These are phyloP conservation scores for Fragaria iinumae DNA, from an alignment of 306 rosid genomes.

Conservation along the genomic window DNA sequence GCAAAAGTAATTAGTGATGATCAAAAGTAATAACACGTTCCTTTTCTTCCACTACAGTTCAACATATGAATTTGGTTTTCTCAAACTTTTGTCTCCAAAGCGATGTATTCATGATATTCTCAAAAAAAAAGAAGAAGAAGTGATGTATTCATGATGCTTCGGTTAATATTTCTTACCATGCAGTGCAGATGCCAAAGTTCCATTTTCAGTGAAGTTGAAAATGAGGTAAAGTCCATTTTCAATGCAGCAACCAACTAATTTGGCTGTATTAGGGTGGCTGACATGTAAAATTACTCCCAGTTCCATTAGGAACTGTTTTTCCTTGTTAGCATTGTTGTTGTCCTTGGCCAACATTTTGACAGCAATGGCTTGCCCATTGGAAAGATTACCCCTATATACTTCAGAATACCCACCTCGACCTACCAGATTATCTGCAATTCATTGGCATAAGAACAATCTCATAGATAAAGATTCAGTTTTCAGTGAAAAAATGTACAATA, in stretches of 20 bases:
- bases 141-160: neutral
- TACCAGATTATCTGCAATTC: conserved; percentile 57
- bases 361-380: conserved; percentile 62
- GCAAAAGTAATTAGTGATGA: neutral
- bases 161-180: conserved; percentile 47
- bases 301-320: conserved; percentile 88
- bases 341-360: conserved; percentile 86
- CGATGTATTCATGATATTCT: neutral
- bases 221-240: conserved; percentile 85
- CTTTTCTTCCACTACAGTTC: neutral
- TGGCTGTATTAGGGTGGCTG: conserved; percentile 76
- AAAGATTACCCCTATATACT: conserved; percentile 74
- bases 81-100: neutral
- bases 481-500: neutral
- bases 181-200: conserved; percentile 87
- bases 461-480: neutral
- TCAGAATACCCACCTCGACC: conserved; percentile 94
- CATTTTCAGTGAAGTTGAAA: conserved; percentile 76
- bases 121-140: too few relatives aligned
- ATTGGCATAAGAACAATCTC: neutral
- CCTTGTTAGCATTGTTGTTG: conserved; percentile 75
- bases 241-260: conserved; percentile 70
- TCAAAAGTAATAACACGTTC: neutral
- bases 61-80: neutral
- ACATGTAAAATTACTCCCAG: conserved; percentile 89